These are phyloP conservation scores for Neurospora sp. DNA, from an alignment of 2,329 filamentous ascomycete genomes.

Conservation along the genomic window DNA sequence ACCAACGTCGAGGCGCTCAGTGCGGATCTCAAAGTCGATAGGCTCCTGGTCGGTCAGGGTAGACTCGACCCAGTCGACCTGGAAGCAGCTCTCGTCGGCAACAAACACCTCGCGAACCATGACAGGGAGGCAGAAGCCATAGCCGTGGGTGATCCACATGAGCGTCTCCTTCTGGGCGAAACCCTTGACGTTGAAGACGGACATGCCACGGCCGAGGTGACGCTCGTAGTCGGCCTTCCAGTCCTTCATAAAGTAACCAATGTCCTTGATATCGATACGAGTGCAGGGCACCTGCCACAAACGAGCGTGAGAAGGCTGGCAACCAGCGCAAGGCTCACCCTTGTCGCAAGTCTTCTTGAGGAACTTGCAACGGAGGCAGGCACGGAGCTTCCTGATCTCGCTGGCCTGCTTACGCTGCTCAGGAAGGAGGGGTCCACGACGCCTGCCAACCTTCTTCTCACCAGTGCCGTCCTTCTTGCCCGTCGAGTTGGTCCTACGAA, in stretches of 20 bases:
- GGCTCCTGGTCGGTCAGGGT: slow-evolving; percentile 58
- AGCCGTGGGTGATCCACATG: slow-evolving; percentile 93
- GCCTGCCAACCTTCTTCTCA: slow-evolving; percentile 88
- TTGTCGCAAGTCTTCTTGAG: slow-evolving; percentile 99
- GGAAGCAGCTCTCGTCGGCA: slow-evolving; percentile 84
- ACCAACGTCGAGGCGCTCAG: slow-evolving; percentile 80
- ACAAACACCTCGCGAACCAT: slow-evolving; percentile 92
- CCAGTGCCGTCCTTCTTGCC: slow-evolving; percentile 68
- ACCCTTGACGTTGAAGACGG: slow-evolving; percentile 91
- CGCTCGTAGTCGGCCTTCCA: slow-evolving; percentile 97
- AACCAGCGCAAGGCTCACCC: slow-evolving; percentile 90
- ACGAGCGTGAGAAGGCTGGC: slow-evolving; percentile 88
- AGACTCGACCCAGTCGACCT: slow-evolving; percentile 87
- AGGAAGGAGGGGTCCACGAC: slow-evolving; percentile 80
- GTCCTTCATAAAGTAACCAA: slow-evolving; percentile 97
- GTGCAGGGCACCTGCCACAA: slow-evolving; percentile 98
- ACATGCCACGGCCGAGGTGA: slow-evolving; percentile 77
- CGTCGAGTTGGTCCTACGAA: slow-evolving; percentile 60
- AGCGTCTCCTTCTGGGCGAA: slow-evolving; percentile 56
- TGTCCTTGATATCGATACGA: slow-evolving; percentile 96
- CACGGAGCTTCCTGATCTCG: slow-evolving; percentile 89
- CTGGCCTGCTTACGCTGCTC: slow-evolving; percentile 95
- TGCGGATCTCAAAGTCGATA: slow-evolving; percentile 75
- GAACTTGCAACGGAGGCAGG: slow-evolving; percentile 94
- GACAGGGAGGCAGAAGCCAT: slow-evolving; percentile 85